Conservation (phyloP, 805 yeast genomes). For the Candida patagonica region DNA sequence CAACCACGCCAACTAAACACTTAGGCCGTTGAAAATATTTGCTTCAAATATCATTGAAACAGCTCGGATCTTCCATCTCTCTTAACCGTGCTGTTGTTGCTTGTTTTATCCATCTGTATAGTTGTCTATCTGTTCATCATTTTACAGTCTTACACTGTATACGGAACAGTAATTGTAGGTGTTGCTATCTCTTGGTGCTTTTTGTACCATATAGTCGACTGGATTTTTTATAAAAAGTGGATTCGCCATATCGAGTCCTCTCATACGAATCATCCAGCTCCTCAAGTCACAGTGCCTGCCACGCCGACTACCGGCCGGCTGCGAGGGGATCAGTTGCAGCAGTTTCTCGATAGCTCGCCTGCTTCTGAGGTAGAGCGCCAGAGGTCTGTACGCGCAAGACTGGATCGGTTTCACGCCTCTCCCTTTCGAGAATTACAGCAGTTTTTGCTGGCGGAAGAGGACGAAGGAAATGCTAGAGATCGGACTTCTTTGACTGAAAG, state of each 20-base stretch:
- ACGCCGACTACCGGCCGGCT: background rate
- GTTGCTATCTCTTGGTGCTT: slow-evolving; percentile 1
- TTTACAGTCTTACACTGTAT: background rate
- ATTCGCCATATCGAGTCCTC: background rate
- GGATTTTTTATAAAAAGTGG: background rate
- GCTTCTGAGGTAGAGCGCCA: no score
- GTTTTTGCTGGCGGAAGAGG: background rate
- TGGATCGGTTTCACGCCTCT: background rate
- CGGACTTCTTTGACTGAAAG: no score
- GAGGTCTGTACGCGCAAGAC: no score
- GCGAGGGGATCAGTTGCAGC: no score
- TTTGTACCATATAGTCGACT: background rate
- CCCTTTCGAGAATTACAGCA: background rate
- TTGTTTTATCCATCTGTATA: no score
- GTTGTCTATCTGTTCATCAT: no score
- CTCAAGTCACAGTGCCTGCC: slow-evolving; percentile 3
- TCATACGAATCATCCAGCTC: background rate
- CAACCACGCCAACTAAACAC: no score
- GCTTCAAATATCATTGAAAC: no score
- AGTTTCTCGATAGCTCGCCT: no score
- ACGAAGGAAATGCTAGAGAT: background rate
- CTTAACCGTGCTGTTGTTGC: no score
- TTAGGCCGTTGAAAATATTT: no score
- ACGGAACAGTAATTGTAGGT: background rate
- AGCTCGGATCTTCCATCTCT: no score